Evolutionary conservation across 192 early-diverging fungal genomes (phyloP).

Genomic region (Chytriomyces hyalinus): DNA sequence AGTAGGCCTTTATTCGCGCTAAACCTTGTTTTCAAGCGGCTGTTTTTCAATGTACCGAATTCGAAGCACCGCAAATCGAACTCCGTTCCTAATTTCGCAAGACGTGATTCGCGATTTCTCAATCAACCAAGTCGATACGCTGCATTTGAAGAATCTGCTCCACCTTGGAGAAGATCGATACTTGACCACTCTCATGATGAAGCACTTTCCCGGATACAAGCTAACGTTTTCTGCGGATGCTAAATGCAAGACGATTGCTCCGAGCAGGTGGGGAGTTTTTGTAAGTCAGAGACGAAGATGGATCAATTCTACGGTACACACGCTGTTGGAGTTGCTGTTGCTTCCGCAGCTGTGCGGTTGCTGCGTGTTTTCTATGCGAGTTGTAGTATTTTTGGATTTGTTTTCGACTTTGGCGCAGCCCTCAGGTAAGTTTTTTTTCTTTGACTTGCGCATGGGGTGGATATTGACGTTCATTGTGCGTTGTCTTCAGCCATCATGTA

Average conservation of each 20-base stretch:
- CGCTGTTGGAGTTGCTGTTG: constrained; percentile 81
- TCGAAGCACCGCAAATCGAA: constrained; percentile 61
- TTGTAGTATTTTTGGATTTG: constrained; percentile 70
- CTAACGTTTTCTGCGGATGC: constrained; percentile 89
- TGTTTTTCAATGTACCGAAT: constrained; percentile 54
- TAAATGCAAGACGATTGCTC: constrained; percentile 80
- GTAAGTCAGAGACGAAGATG: constrained; percentile 91
- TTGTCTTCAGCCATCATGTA: constrained; percentile 31
- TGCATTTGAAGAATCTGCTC: constrained; percentile 92
- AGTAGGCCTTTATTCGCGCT: constrained; percentile 27
- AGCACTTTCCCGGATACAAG: constrained; percentile 91
- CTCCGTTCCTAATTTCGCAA: constrained; percentile 81
- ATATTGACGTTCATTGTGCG: constrained; percentile 84
- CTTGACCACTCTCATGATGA: constrained; percentile 92
- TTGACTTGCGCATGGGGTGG: neutral
- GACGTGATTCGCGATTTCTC: constrained; percentile 80
- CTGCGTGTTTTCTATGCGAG: constrained; percentile 93
- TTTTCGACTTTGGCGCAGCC: constrained; percentile 27
- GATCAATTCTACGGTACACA: constrained; percentile 96
- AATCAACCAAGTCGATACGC: constrained; percentile 83
- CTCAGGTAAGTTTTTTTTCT: constrained; percentile 13
- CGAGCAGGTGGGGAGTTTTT: constrained; percentile 82
- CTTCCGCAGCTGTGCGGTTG: constrained; percentile 87
- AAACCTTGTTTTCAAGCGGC: constrained; percentile 42
- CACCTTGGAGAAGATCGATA: constrained; percentile 91